Base-by-base conservation (phyloP, 352 stramenopile species). In the Phytophthora crassamura region DNA sequence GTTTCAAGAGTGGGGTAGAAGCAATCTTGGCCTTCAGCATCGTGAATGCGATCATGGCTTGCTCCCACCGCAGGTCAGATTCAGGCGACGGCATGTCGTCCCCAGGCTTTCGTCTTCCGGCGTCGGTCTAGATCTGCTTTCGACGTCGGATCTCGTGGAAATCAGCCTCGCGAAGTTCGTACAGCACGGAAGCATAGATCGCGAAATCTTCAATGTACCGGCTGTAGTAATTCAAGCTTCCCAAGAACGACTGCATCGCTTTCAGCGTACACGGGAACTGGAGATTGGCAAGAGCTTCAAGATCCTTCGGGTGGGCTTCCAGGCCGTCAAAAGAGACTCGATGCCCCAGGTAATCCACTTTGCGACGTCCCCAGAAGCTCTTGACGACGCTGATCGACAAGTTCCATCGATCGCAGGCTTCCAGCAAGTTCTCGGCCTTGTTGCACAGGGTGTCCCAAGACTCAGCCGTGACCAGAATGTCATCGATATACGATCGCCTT, bases 401-500 rank as follows among this genome's bases (percentile, higher is more conserved):
- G 12, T 62, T 49, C 64, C 56, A 77, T 0, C 64, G 18, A 5
- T n/a, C n/a, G n/a, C n/a, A n/a, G n/a, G n/a, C n/a, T n/a, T 68
- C 49, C 5, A 79, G 16, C 34, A 76, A 16, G 10, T n/a, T 6
- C 2, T 67, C 15, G 0, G 72, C 35, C 10, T 49, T 45, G 2
- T 57, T 16, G 10, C 22, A 67, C 11, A 74, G 36, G 3, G 61
- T 12, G 4, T 58, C 35, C 62, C 66, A 79, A 0, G 49, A 58
- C 7, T 11, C 2, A 0, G 49, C 40, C 0, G 47, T 54, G 14
- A 74, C 58, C 0, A 47, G 48, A n/a, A 79, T 61, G 28, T 69
- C 70, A 16, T 74, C 66, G 20, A 76, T 75, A 39, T 76, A 74
- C 6, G 66, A 79, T 14, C 58, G n/a, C 9, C 54, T 36, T 22